phyloP scores from a whole-genome alignment of 306 rosid genomes.

The Potentilla sterilis region DNA sequence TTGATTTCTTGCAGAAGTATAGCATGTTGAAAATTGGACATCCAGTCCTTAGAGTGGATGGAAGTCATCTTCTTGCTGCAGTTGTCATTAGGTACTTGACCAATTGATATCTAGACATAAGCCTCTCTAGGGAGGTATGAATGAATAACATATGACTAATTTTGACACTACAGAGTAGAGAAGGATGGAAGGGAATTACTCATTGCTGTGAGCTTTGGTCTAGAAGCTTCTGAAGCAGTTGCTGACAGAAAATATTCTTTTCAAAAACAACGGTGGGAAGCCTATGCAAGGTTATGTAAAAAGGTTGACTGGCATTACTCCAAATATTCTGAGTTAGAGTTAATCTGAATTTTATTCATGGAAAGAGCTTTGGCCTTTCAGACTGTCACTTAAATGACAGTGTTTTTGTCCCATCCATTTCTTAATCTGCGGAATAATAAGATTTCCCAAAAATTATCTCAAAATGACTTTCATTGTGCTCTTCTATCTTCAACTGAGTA shows the following conservation, averaged over 20 bases:
- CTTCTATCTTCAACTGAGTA: not conserved
- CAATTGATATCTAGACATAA: constrained; percentile 1
- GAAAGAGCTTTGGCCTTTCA: not conserved
- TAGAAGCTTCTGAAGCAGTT: constrained; percentile 87
- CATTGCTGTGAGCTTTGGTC: constrained; percentile 85
- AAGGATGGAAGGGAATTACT: constrained; percentile 82
- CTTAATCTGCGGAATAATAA: not conserved
- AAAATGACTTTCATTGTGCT: not conserved
- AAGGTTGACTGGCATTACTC: constrained; percentile 53
- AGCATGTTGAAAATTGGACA: constrained; percentile 75
- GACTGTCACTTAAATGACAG: constrained; percentile 1
- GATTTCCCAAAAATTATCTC: not conserved
- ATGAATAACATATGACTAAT: constrained; percentile 21
- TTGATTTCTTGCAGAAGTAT: constrained; percentile 47
- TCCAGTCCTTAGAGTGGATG: constrained; percentile 95
- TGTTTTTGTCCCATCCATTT: not conserved
- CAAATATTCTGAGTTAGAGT: not conserved
- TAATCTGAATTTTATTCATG: not conserved
- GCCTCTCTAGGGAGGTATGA: constrained; percentile 9
- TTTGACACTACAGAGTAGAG: constrained; percentile 55
- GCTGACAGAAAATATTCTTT: constrained; percentile 79
- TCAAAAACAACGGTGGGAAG: constrained; percentile 85
- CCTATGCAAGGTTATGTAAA: constrained; percentile 75
- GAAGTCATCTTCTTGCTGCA: constrained; percentile 93
- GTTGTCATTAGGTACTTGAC: constrained; percentile 63